Base-by-base conservation (phyloP, 1,139 yeast species). In the Candida neerlandica region DNA sequence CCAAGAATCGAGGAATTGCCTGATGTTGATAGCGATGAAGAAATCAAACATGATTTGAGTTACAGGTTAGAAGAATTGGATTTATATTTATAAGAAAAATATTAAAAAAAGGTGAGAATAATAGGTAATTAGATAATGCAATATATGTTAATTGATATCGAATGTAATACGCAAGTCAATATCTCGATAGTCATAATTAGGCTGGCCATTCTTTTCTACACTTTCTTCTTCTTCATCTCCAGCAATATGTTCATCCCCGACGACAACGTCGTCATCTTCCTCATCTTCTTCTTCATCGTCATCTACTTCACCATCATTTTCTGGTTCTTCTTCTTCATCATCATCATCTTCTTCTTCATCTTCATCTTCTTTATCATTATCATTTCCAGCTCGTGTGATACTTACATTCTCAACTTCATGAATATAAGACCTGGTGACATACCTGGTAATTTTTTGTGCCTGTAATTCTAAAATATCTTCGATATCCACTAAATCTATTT, bases 1-100 rank as follows among this genome's bases (percentile, higher is more conserved):
- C 99, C 99, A 0, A 65, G 71, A 27, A 58, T 85, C 19, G 79
- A 76, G 4, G 68, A 66, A n/a, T 45, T 68, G 16, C 60, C 61
- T 2, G 66, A 59, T 41, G 53, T 53, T 5, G 56, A 51, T 35
- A 56, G 52, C 18, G 35, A 32, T 11, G 34, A 34, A 14, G n/a
- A 34, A 11, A 29, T 23, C 11, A 34, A 40, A 12, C 10, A 33
- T 5, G 58, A 48, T 2, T 32, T 39, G 3, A 53, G 51, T 27
- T 69, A 65, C 55, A 55, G 54, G n/a, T 58, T 75, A 30, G 74
- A 69, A 43, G 80, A 73, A 56, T 61, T 75, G 49, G 77, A 73
- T 50, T 58, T 75, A 43, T 63, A 66, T 49, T 54, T 72, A 47
- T 71, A 56, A 54, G 37, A 33, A 14, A 29, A n/a, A n/a, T 29